These are phyloP conservation scores for Linnemannia hyalina DNA, from an alignment of 192 early-diverging fungal species.

Conservation along the genomic window DNA sequence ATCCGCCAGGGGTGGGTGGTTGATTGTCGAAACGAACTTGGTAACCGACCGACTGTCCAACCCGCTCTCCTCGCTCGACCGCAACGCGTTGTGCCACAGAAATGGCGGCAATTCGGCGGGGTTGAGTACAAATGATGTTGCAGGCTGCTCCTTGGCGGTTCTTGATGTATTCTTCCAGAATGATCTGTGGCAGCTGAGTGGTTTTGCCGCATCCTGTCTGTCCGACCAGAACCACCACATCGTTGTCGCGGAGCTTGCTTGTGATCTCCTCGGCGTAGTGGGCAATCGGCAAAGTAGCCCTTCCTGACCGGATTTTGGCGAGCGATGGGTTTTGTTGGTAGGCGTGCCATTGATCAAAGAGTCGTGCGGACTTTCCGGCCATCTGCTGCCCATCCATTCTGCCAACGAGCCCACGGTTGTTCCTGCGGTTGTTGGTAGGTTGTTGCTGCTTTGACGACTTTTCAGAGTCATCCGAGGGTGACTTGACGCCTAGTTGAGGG, in stretches of 20 bases:
- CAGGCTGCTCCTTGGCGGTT: conserved; percentile 52
- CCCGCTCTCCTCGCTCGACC: conserved; percentile 57
- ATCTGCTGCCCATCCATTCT: conserved; percentile 41
- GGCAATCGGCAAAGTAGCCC: conserved; percentile 51
- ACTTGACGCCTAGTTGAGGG: conserved; percentile 25
- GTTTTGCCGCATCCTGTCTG: conserved; percentile 70
- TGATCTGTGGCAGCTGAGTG: conserved; percentile 80
- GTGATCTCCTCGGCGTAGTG: conserved; percentile 54
- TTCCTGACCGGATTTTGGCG: conserved; percentile 33
- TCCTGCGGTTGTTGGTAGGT: conserved; percentile 15
- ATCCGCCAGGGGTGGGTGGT: conserved; percentile 51
- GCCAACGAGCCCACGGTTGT: conserved; percentile 40
- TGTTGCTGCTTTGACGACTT: conserved; percentile 16
- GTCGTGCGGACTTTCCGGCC: conserved; percentile 40
- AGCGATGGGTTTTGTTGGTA: conserved; percentile 51
- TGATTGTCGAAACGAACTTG: conserved; percentile 60
- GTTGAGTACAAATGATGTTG: conserved; percentile 71
- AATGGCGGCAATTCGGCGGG: conserved; percentile 80
- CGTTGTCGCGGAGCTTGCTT: conserved; percentile 55
- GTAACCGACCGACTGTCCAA: conserved; percentile 62
- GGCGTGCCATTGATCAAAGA: conserved; percentile 34
- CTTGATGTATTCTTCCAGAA: conserved; percentile 68
- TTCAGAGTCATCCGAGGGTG: background rate
- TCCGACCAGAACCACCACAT: conserved; percentile 60
- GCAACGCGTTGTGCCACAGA: conserved; percentile 75